Percentiles rank a stretch among this genome's conserved stretches.
These are phyloP conservation scores for Retiboletus flavoniger DNA, from an alignment of 1,284 basidiomycete genomes.

Conservation along the genomic window DNA sequence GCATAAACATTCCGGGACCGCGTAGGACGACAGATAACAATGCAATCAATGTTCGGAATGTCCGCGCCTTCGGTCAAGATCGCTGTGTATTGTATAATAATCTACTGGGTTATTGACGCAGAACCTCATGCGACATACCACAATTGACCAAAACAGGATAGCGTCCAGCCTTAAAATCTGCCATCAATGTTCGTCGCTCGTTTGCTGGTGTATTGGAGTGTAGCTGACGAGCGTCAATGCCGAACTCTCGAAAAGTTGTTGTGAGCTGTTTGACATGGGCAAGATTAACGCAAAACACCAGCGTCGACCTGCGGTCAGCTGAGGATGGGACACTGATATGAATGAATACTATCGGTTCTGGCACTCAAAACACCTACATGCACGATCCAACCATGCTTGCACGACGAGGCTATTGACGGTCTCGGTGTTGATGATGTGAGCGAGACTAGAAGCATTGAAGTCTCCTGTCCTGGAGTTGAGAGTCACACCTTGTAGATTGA, in stretches of 20 bases:
- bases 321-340: not conserved
- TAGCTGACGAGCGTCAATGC: slow-evolving; percentile 85
- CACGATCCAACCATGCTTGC: slow-evolving; percentile 78
- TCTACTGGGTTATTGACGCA: not conserved
- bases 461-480: slow-evolving; percentile 72
- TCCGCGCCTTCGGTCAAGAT: slow-evolving; percentile 92
- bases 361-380: slow-evolving; percentile 45
- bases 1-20: slow-evolving; percentile 86
- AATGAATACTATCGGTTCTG: not conserved
- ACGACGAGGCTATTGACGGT: slow-evolving; percentile 77
- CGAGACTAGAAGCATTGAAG: slow-evolving; percentile 74
- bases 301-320: slow-evolving; percentile 71
- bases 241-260: slow-evolving; percentile 68
- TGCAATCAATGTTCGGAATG: slow-evolving; percentile 90
- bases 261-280: slow-evolving; percentile 82
- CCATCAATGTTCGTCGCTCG: slow-evolving; percentile 67
- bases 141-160: slow-evolving; percentile 94
- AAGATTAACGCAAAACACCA: slow-evolving; percentile 89
- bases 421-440: slow-evolving; percentile 76
- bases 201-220: slow-evolving; percentile 67
- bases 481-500: slow-evolving; percentile 68
- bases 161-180: slow-evolving; percentile 66
- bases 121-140: slow-evolving; percentile 46
- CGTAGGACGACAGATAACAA: slow-evolving; percentile 85
- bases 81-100: slow-evolving; percentile 43